phyloP scores from a whole-genome alignment of 768 basidiomycete species.

The Pleurotus citrinopileatus region DNA sequence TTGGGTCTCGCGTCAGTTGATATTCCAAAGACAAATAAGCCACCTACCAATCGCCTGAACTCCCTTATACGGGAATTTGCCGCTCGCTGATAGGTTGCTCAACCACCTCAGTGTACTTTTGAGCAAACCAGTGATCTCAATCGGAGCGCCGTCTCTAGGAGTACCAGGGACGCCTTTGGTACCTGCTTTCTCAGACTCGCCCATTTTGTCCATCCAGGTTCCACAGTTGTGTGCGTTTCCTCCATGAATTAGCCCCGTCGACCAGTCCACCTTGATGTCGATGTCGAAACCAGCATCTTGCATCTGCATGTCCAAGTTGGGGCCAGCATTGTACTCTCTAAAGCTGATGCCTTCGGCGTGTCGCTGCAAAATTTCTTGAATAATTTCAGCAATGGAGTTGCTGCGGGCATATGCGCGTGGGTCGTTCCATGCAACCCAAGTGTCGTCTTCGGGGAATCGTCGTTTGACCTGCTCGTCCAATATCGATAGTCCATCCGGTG shows the following conservation, averaged over 20 bases:
- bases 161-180: slow-evolving; percentile 97
- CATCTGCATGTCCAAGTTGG: slow-evolving; percentile 98
- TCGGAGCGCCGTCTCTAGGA: slow-evolving; percentile 91
- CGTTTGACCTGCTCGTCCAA: slow-evolving; percentile 82
- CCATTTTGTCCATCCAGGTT: slow-evolving; percentile 99
- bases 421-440: slow-evolving; percentile 92
- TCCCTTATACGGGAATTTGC: slow-evolving; percentile 87
- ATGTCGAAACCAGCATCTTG: slow-evolving; percentile 89
- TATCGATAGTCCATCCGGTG: slow-evolving; percentile 80
- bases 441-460: slow-evolving; percentile 94
- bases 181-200: slow-evolving; percentile 86
- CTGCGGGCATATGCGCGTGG: slow-evolving; percentile 76
- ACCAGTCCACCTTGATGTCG: slow-evolving; percentile 93
- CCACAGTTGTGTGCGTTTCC: slow-evolving; percentile 87
- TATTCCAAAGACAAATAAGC: background rate
- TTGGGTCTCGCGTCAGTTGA: slow-evolving; percentile 7
- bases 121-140: slow-evolving; percentile 92
- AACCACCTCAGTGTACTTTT: slow-evolving; percentile 95
- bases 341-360: slow-evolving; percentile 92
- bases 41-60: slow-evolving; percentile 75
- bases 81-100: slow-evolving; percentile 55
- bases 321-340: slow-evolving; percentile 94
- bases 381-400: slow-evolving; percentile 86
- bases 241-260: slow-evolving; percentile 85
- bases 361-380: slow-evolving; percentile 94